Conservation (phyloP, 441 rosid genomes). For the Biscutella laevigata region DNA sequence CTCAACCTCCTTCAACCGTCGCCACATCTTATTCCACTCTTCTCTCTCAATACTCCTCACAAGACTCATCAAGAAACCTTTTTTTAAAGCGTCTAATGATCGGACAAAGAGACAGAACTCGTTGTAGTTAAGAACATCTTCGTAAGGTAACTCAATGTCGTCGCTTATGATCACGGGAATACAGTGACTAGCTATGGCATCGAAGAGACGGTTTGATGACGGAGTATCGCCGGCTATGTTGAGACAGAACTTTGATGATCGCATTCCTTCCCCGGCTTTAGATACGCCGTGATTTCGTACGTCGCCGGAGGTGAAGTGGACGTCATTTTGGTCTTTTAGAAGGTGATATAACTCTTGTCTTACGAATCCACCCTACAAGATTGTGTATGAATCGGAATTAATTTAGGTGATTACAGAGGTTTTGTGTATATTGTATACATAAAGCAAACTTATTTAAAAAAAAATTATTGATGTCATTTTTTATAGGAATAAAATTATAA, state of each 20-base stretch:
- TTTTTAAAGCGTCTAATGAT: conserved; percentile 71
- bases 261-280: conserved; percentile 76
- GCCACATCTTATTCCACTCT: conserved; percentile 76
- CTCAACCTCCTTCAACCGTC: conserved; percentile 49
- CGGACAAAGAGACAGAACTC: conserved; percentile 76
- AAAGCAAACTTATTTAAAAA: no score
- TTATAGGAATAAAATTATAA: no score
- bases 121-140: conserved; percentile 80
- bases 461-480: no score
- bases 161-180: conserved; percentile 89
- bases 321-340: conserved; percentile 67
- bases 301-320: conserved; percentile 76
- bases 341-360: conserved; percentile 69
- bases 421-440: no score
- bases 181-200: conserved; percentile 93
- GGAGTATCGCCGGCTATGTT: conserved; percentile 97
- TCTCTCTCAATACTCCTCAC: conserved; percentile 54
- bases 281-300: conserved; percentile 51
- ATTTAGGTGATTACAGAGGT: background rate
- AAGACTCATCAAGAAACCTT: conserved; percentile 53
- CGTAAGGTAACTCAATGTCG: conserved; percentile 83
- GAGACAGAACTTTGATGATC: conserved; percentile 78
- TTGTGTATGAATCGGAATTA: background rate
- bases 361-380: conserved; percentile 63
- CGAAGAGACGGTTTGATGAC: conserved; percentile 87